These are phyloP conservation scores for Melampsora larici-populina DNA, from an alignment of 1,284 basidiomycete species.

Conservation along the genomic window DNA sequence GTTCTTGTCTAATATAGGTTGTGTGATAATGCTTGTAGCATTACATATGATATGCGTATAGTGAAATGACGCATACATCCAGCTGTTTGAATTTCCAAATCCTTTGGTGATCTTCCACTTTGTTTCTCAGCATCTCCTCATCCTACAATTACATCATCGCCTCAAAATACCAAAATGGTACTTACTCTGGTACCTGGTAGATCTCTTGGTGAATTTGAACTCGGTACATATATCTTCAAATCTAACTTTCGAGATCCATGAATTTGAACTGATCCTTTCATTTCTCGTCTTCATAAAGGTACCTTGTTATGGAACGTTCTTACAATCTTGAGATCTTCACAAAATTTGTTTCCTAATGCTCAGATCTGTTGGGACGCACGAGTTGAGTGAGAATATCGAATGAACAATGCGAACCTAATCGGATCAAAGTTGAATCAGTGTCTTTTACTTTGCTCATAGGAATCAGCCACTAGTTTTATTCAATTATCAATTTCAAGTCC, in stretches of 20 bases:
- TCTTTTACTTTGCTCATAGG: slow-evolving; percentile 20
- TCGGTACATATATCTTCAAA: not conserved
- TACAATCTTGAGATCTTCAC: slow-evolving; percentile 11
- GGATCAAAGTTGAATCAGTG: not conserved
- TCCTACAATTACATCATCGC: not conserved
- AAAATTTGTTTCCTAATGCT: slow-evolving; percentile 20
- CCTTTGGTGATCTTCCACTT: no score
- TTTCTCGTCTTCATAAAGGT: not conserved
- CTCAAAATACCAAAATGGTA: not conserved
- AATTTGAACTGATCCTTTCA: not conserved
- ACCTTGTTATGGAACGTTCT: slow-evolving; percentile 40
- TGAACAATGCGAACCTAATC: not conserved
- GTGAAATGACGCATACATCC: no score
- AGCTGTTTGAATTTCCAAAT: no score
- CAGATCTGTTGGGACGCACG: slow-evolving; percentile 26
- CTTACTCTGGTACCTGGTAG: slow-evolving; percentile 10
- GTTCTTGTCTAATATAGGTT: no score
- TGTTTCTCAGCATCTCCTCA: no score
- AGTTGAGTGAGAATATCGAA: not conserved
- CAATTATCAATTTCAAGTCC: slow-evolving; percentile 45
- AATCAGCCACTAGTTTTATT: slow-evolving; percentile 41
- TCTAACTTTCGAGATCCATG: not conserved
- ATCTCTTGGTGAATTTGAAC: slow-evolving; percentile 21
- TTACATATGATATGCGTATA: no score
- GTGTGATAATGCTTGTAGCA: no score